Evolutionary conservation across 768 basidiomycete species (phyloP), one percentile per base, ranked within the genome.

Genomic region (Gelatoporia subvermispora): DNA sequence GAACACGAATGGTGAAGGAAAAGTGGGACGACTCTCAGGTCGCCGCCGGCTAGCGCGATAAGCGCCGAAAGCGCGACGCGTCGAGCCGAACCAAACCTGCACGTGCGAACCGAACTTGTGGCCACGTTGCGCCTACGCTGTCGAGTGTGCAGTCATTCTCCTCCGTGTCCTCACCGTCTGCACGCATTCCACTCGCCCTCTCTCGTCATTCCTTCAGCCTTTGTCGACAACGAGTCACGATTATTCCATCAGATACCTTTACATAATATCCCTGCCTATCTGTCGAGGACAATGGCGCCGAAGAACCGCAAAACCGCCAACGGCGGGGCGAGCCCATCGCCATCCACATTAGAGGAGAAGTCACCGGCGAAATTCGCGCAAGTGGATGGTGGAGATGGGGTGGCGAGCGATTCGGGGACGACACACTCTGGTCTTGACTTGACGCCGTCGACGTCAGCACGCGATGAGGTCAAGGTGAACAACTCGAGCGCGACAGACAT

Each of bases 401-500:
- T 49, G 8, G 31, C 40, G 18, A 35, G 18, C 41, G 48, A 31
- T 31, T 5, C 28, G 5, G 28, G 7, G 28, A 31, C 28, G 13
- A 31, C 28, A 31, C 28, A 49, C 48, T 46, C 53, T 45, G 54
- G 55, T 22, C 45, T 51, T 3, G 51, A 60, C 13, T 61, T 56
- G 37, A 51, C 53, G 48, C 64, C 18, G 48, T 55, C 22, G 45
- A 57, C 25, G 50, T 44, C 49, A 36, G 60, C 58, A 35, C 58
- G 67, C 28, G 71, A 73, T 36, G 65, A 63, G 35, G 68, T 76
- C 49, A 72, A 72, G 50, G 70, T 79, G 46, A 82, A 81, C 67
- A 77, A 76, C 49, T 69, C 73, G 21, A 77, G 70, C 55, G 56
- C 72, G 39, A 58, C 62, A 8, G 78, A 80, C 57, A 70, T 81